Evolutionary conservation across 805 yeast genomes (phyloP), one percentile per base, ranked within the genome.

Genomic region (Saccharomycopsis sp.): DNA sequence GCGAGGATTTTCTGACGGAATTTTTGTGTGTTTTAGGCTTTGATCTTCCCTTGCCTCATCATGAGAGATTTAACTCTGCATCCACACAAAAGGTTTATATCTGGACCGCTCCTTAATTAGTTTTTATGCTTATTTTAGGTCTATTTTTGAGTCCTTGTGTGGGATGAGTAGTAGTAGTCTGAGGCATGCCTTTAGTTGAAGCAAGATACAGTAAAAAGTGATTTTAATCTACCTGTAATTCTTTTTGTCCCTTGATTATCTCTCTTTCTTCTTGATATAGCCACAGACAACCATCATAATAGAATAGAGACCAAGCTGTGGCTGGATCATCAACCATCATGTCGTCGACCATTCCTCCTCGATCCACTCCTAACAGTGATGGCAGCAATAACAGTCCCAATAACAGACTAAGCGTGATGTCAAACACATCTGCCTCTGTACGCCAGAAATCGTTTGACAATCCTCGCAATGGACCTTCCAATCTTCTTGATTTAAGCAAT

Each of bases 371-470:
- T 29, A 29, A 29, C 38, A 29, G 38, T 12, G 12, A 29, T 29
- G 38, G 9, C 38, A 29, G 12, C 38, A 12, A 29, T 12, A 12
- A 29, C 12, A 12, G 5, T 29, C 38, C 38, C 12, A 12, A 12
- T 20, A 58, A 57, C 3, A 47, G 62, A 29, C 14, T 47, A 23
- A 57, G 60, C 23, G 52, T 47, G 8, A 8, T 59, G 8, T 59
- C 62, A 3, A 54, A 50, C 51, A 57, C 52, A 42, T 57, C 60
- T 2, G 62, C 58, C 41, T 57, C 60, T 41, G 62, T 59, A 7
- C 23, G 62, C 34, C 62, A 59, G 47, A 59, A 59, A 35, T 56
- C 59, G 14, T 47, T 59, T 49, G 62, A 56, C 20, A 3, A 44
- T 44, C 49, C 49, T 12, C 19, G 20, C 49, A 44, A 8, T 12